A percentile compares a stretch with the other conserved stretches of the same genome.
phyloP scores from a whole-genome alignment of 768 basidiomycete species.

The Tricholoma sp. region DNA sequence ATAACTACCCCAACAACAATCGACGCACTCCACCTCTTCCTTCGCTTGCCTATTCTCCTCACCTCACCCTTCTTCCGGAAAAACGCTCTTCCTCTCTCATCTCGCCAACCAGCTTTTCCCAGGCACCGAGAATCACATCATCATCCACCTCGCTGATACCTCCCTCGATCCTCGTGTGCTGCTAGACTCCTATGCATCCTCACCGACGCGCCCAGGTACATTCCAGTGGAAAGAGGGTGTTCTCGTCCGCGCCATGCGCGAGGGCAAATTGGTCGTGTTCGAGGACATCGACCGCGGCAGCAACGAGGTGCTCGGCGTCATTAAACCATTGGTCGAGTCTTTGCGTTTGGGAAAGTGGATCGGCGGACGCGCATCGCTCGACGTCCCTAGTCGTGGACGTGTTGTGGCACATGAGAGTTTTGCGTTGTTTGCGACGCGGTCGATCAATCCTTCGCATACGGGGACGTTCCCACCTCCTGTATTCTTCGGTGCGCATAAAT shows the following conservation, averaged over 20 bases:
- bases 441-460: conserved; percentile 42
- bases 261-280: conserved; percentile 90
- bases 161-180: conserved; percentile 90
- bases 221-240: conserved; percentile 98
- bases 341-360: conserved; percentile 66
- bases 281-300: conserved; percentile 91
- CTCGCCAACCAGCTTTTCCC: conserved; percentile 68
- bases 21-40: conserved; percentile 51
- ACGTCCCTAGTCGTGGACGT: conserved; percentile 68
- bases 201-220: conserved; percentile 71
- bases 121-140: conserved; percentile 56
- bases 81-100: conserved; percentile 73
- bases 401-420: conserved; percentile 79
- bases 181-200: conserved; percentile 90
- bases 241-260: conserved; percentile 80
- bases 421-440: conserved; percentile 86
- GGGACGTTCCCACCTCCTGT: conserved; percentile 49
- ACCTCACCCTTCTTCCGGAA: conserved; percentile 85
- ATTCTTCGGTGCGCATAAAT: conserved; percentile 87
- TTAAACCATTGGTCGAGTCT: too few species aligned
- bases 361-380: conserved; percentile 62
- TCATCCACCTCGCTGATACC: too few species aligned
- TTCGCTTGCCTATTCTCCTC: conserved; percentile 73
- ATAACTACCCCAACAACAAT: conserved; percentile 63
- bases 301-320: too few species aligned